Percentiles rank a stretch among this genome's conserved stretches.
phyloP scores from a whole-genome alignment of 2,329 filamentous ascomycete genomes.

The Mycosphaerella sp. region DNA sequence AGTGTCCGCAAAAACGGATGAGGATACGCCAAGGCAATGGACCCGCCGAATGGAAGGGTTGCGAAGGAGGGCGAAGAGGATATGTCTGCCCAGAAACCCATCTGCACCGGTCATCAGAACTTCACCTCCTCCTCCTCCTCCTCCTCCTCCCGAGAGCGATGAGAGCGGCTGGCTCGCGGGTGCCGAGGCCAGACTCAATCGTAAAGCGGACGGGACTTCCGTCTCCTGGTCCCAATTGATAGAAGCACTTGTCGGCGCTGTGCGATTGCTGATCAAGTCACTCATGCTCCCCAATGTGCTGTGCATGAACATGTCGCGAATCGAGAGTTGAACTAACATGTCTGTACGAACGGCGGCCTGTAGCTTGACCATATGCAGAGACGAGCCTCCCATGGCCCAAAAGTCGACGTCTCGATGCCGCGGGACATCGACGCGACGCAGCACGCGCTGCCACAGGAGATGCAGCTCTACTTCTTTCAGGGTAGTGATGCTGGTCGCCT shows the following conservation, averaged over 20 bases:
- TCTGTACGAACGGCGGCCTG: constrained; percentile 31
- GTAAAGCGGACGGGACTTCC: constrained; percentile 8
- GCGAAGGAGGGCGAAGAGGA: constrained; percentile 37
- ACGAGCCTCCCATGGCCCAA: constrained; percentile 41
- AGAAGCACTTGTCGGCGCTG: constrained; percentile 1
- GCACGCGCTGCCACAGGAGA: constrained; percentile 15
- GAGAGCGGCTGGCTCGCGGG: not conserved
- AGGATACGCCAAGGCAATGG: constrained; percentile 42
- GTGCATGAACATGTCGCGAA: constrained; percentile 37
- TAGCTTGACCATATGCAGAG: constrained; percentile 38
- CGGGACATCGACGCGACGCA: constrained; percentile 12
- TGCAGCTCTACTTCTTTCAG: constrained; percentile 16
- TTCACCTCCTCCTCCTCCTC: not conserved
- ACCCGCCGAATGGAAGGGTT: constrained; percentile 33
- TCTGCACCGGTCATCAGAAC: constrained; percentile 38
- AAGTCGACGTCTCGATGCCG: constrained; percentile 34
- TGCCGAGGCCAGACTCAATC: not conserved
- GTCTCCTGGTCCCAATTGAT: constrained; percentile 42
- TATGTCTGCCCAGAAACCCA: constrained; percentile 37
- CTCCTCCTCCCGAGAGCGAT: not conserved
- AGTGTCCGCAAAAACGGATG: constrained; percentile 24
- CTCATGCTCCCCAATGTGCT: constrained; percentile 41
- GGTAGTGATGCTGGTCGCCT: constrained; percentile 2
- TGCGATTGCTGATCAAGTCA: constrained; percentile 22
- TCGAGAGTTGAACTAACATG: constrained; percentile 31